Conservation (phyloP, 2,329 filamentous ascomycete species). For the Cladophialophora psammophila region DNA sequence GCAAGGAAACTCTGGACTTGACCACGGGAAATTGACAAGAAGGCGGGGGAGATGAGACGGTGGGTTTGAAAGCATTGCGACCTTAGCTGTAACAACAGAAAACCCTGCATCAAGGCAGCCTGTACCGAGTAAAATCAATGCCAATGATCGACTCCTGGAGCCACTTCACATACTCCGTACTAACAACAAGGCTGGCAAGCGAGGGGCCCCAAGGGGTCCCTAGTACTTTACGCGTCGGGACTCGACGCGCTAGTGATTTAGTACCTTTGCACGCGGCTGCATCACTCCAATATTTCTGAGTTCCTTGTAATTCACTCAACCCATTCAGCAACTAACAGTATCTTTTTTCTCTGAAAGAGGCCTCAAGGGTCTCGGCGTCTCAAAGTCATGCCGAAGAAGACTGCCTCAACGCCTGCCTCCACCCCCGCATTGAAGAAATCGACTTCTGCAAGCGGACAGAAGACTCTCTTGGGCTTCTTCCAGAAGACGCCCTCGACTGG, state of each 20-base stretch:
- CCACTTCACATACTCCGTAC: neutral
- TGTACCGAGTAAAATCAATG: neutral
- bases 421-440: constrained; percentile 52
- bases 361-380: neutral
- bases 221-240: constrained; percentile 13
- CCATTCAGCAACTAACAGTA: neutral
- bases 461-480: constrained; percentile 82
- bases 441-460: constrained; percentile 63
- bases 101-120: neutral
- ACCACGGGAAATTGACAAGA: neutral
- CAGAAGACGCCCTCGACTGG: constrained; percentile 58
- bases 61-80: neutral
- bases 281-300: neutral
- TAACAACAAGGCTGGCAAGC: constrained; percentile 7
- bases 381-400: constrained; percentile 50
- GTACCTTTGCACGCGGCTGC: neutral
- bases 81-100: neutral
- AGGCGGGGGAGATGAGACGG: neutral
- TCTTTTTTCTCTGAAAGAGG: neutral
- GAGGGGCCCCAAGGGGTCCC: neutral
- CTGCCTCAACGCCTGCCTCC: constrained; percentile 41
- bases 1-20: neutral
- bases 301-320: constrained; percentile 1
- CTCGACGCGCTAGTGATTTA: constrained; percentile 9
- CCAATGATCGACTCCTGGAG: neutral